phyloP scores from a whole-genome alignment of 163 green algal species.

The Scenedesmus sp. region DNA sequence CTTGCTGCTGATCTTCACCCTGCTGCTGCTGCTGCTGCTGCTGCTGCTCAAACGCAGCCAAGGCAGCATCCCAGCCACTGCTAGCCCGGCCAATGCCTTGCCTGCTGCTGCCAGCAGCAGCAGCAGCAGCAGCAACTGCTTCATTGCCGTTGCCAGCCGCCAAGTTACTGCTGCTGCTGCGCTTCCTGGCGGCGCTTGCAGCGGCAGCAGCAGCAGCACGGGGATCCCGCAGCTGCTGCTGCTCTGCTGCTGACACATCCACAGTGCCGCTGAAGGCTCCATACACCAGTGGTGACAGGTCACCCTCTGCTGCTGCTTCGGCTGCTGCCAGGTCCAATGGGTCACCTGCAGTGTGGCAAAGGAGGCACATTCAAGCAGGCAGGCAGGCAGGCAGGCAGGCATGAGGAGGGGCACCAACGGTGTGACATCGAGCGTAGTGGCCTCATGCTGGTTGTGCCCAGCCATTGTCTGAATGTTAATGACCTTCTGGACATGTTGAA shows the following conservation, averaged over 20 bases:
- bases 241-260: constrained; percentile 18
- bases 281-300: constrained; percentile 50
- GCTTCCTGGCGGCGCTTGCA: neutral
- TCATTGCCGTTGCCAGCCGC: neutral
- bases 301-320: constrained; percentile 10
- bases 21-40: constrained; percentile 21
- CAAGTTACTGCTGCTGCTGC: constrained; percentile 11
- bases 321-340: constrained; percentile 8
- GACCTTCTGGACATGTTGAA: neutral
- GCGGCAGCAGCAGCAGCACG: neutral
- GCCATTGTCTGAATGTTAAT: too few relatives aligned
- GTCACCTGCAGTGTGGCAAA: neutral
- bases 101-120: neutral
- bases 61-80: constrained; percentile 44
- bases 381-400: neutral
- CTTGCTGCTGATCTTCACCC: neutral
- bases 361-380: neutral
- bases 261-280: constrained; percentile 64
- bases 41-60: constrained; percentile 30
- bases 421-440: neutral
- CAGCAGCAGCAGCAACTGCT: neutral
- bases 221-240: constrained; percentile 1
- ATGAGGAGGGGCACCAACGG: neutral
- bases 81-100: neutral
- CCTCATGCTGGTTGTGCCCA: too few relatives aligned